phyloP scores from a whole-genome alignment of 2,329 filamentous ascomycete genomes.

The Xylaria sp. region DNA sequence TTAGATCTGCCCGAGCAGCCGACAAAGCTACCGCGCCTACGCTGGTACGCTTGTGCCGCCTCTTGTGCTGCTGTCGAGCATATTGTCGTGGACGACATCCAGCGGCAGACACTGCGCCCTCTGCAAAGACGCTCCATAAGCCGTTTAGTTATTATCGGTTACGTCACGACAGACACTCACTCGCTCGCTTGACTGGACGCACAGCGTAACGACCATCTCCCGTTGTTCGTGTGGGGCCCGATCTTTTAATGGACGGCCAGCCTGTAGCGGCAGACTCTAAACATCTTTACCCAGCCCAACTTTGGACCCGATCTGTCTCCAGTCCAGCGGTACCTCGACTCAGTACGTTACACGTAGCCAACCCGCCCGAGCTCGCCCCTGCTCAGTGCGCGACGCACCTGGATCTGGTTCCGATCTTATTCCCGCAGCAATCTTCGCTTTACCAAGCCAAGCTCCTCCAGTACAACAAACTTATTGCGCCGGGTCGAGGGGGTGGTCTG shows the following conservation, averaged over 20 bases:
- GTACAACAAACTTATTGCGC: conserved; percentile 73
- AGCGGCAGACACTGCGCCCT: conserved; percentile 12
- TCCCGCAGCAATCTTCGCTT: conserved; percentile 68
- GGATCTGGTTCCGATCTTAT: conserved; percentile 67
- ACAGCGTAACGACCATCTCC: conserved; percentile 38
- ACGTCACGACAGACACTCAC: conserved; percentile 40
- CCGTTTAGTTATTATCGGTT: conserved; percentile 23
- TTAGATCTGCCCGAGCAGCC: conserved; percentile 15
- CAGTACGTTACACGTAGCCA: conserved; percentile 44
- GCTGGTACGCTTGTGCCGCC: conserved; percentile 14
- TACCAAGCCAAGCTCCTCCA: conserved; percentile 72
- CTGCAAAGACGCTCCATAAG: conserved; percentile 17
- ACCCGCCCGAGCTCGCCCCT: conserved; percentile 40
- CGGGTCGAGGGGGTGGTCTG: conserved; percentile 64
- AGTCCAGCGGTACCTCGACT: conserved; percentile 51
- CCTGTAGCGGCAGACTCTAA: conserved; percentile 61
- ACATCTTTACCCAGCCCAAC: conserved; percentile 58
- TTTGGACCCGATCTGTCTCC: conserved; percentile 55
- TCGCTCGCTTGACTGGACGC: conserved; percentile 36
- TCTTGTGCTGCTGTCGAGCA: conserved; percentile 13
- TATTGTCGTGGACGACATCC: conserved; percentile 8
- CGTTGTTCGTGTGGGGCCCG: conserved; percentile 46
- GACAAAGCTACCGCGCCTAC: conserved; percentile 6
- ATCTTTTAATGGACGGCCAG: conserved; percentile 63
- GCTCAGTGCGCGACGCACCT: conserved; percentile 55